phyloP scores from a whole-genome alignment of 1,139 yeast species.

The Nakaseomyces uthaithaninus region DNA sequence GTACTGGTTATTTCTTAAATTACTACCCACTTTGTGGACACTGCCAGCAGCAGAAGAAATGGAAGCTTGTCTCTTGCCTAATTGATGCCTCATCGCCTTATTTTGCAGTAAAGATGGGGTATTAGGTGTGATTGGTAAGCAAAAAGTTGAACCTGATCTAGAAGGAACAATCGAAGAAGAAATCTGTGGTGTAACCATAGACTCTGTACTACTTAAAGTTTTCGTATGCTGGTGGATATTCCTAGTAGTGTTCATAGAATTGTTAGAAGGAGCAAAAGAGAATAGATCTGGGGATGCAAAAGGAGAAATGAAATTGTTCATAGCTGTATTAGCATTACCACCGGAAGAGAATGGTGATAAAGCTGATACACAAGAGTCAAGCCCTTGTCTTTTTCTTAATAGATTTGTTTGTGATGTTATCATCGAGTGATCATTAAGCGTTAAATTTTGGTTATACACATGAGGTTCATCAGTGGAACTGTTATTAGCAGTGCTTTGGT shows the following conservation, averaged over 20 bases:
- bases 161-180: constrained; percentile 1
- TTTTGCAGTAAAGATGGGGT: constrained; percentile 6
- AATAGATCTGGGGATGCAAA: constrained; percentile 7
- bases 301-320: constrained; percentile 7
- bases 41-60: constrained; percentile 5
- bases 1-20: constrained; percentile 5
- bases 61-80: constrained; percentile 1
- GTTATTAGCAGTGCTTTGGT: constrained; percentile 3
- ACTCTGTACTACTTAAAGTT: constrained; percentile 3
- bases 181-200: constrained; percentile 4
- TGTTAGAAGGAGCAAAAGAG: constrained; percentile 6
- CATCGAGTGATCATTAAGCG: constrained; percentile 8
- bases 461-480: constrained; percentile 5
- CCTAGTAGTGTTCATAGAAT: neutral
- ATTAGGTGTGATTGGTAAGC: constrained; percentile 6
- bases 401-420: constrained; percentile 3
- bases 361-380: constrained; percentile 5
- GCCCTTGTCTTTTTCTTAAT: constrained; percentile 7
- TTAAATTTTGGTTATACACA: constrained; percentile 6
- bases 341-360: constrained; percentile 1
- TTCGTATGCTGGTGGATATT: constrained; percentile 2
- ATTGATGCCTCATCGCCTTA: neutral
- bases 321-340: constrained; percentile 6
- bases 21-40: neutral
- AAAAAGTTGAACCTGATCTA: constrained; percentile 6